Conservation (phyloP, 2,329 filamentous ascomycete genomes). For the Ophiostoma pallidulum region DNA sequence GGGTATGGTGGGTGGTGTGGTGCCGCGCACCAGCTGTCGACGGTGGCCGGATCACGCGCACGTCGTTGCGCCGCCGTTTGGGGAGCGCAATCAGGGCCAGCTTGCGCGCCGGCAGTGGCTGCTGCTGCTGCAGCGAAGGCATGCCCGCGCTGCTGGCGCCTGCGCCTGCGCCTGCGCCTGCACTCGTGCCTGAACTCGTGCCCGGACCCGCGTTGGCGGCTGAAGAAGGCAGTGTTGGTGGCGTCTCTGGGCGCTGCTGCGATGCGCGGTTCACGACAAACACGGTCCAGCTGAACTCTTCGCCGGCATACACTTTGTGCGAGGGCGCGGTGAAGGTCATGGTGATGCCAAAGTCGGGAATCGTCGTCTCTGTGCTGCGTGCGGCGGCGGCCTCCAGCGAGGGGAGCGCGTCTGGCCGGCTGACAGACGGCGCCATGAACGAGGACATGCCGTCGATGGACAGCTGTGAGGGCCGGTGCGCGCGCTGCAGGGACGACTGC, state of each 20-base stretch:
- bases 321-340: conserved; percentile 61
- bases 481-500: conserved; percentile 46
- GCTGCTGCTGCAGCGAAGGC: conserved; percentile 30
- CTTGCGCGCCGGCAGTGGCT: conserved; percentile 44
- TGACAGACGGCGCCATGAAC: conserved; percentile 47
- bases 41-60: conserved; percentile 42
- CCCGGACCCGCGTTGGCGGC: too few relatives aligned
- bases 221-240: too few relatives aligned
- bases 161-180: too few relatives aligned
- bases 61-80: conserved; percentile 50
- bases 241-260: conserved; percentile 21
- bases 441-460: conserved; percentile 50
- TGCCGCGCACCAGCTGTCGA: conserved; percentile 38
- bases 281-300: conserved; percentile 62
- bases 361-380: conserved; percentile 32
- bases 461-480: conserved; percentile 54
- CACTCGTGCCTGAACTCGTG: too few relatives aligned
- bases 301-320: conserved; percentile 47
- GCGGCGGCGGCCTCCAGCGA: conserved; percentile 44
- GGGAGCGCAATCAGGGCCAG: conserved; percentile 61
- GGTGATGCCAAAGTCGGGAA: conserved; percentile 59
- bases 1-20: too few relatives aligned
- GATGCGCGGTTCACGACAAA: conserved; percentile 65
- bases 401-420: conserved; percentile 51
- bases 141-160: background rate